Base-by-base conservation (phyloP, 2,329 filamentous ascomycete genomes). In the Exophiala xenobiotica region DNA sequence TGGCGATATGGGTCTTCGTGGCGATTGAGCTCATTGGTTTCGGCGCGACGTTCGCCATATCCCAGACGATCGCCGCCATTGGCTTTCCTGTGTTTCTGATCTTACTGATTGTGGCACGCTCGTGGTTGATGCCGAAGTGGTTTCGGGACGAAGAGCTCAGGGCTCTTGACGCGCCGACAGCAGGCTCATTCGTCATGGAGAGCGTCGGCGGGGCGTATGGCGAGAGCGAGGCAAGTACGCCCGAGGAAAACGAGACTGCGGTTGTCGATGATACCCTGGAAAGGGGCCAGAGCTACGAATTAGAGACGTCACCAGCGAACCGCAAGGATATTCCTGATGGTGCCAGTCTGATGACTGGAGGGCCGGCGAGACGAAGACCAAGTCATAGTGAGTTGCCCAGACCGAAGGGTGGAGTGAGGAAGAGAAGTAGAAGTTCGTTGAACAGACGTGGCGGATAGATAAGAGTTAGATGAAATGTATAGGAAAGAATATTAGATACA, bases 51-150 rank as follows among this genome's bases (percentile, higher is more conserved):
- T 90, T 92, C 66, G 87, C 88, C 53, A 88, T 91, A 62, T 90
- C 88, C 0, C 85, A 92, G 70, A 91, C 88, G 0, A 85, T 91
- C 43, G 88, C 87, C 2, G 88, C 88, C 2, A 87, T 92, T 8
- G 88, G 88, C 0, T 92, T 91, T 60, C 88, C 88, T 6, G 77
- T 90, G 27, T 79, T 89, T 57, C 89, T 90, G 63, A 70, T 90
- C 41, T 68, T 81, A 12, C 73, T 90, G 4, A 83, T 90, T 19
- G 87, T 87, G 0, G 69, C 84, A 2, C 78, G 87, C 6, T 80
- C 83, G 1, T 72, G 81, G 53, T 54, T 89, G 4, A 72, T 90
- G 59, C 86, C 86, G 1, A 70, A 71, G 26, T 75, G 80, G 65
- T 85, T 90, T 59, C 75, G 73, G 0, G 63, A 69, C 0, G 76